A percentile compares a stretch with the other conserved stretches of the same genome.
Evolutionary conservation across 257 asterid species (phyloP).

Genomic region (Solanum corneliomulleri): DNA sequence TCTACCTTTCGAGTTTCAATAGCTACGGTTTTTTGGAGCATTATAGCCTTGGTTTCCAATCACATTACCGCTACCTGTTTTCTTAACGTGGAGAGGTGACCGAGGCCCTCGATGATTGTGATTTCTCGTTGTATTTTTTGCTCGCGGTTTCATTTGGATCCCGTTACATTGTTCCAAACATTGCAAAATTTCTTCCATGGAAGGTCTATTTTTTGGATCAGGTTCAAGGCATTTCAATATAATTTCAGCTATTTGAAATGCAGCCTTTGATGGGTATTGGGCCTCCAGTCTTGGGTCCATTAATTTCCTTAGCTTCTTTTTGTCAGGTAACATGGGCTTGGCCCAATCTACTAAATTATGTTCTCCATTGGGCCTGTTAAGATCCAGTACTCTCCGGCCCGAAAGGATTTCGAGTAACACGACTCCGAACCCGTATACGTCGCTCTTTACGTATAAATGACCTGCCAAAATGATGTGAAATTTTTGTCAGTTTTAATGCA

Average conservation of each 20-base stretch:
- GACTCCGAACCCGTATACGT: constrained; percentile 83
- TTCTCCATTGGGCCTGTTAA: constrained; percentile 43
- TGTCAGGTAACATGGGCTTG: constrained; percentile 42
- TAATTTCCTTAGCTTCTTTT: constrained; percentile 43
- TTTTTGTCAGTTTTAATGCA: not conserved
- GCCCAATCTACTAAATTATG: constrained; percentile 72
- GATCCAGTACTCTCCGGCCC: constrained; percentile 56
- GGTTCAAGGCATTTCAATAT: constrained; percentile 46
- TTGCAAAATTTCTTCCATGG: constrained; percentile 40
- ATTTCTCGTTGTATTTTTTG: constrained; percentile 1
- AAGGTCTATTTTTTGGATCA: constrained; percentile 63
- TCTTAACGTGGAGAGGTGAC: constrained; percentile 13
- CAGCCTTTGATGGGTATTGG: constrained; percentile 51
- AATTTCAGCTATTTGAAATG: constrained; percentile 21
- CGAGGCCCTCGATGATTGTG: constrained; percentile 6
- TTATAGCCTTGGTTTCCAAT: not conserved
- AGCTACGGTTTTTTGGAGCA: not conserved
- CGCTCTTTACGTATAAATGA: constrained; percentile 77
- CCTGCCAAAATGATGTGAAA: constrained; percentile 21
- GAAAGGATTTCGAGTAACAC: constrained; percentile 55
- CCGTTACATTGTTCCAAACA: constrained; percentile 19
- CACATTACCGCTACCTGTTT: not conserved
- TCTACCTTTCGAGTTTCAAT: not conserved
- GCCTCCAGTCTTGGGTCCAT: constrained; percentile 59
- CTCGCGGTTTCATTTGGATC: constrained; percentile 20